Evolutionary conservation across 345 rosid species (phyloP), one percentile per base, ranked within the genome.

Genomic region (Dimocarpus longan): DNA sequence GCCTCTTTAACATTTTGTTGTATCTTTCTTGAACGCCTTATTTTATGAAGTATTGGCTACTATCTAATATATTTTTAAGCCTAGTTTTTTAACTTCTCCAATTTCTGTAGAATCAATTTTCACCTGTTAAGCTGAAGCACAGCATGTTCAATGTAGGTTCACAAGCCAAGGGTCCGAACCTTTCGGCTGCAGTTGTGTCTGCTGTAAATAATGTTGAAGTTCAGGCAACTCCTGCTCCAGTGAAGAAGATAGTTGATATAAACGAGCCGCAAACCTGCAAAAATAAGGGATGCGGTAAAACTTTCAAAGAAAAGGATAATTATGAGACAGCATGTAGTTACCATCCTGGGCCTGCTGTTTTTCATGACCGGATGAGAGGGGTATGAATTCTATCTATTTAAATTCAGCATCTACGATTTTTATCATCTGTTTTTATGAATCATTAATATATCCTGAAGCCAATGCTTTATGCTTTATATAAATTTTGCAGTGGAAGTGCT

Each of bases 301-400:
- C 87, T 13, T 96, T 91, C 82, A 96, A 90, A 83, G 99, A 94
- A 83, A 91, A 82, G 83, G 95, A 94, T 70, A 94, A 96, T 86
- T 91, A 96, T 66, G 97, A 88, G 74, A 66, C 86, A 48, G 94
- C 98, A 3, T 96, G 98, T 79, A 87, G 75, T 87, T 86, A 89
- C 82, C 99, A 97, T 84, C 99, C 99, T 67, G 98, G 99, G 67
- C 99, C 98, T 54, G 85, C 99, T 8, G 85, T 93, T 80, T 97
- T 97, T 84, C 99, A 97, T 66, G 98, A 97, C 60, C 86, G 98
- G 73, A 70, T 84, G 74, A 91, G 83, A 94, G 98, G 97, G 92
- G 99, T 90, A 78, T 15, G 84, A 52, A 54, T 52, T 42, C 52
- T 48, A 8, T 66, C 46, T 11, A 10, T 9, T 54, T 24, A 21